These are phyloP conservation scores for Backusella tarrabulga DNA, from an alignment of 192 early-diverging fungal species.

Conservation along the genomic window DNA sequence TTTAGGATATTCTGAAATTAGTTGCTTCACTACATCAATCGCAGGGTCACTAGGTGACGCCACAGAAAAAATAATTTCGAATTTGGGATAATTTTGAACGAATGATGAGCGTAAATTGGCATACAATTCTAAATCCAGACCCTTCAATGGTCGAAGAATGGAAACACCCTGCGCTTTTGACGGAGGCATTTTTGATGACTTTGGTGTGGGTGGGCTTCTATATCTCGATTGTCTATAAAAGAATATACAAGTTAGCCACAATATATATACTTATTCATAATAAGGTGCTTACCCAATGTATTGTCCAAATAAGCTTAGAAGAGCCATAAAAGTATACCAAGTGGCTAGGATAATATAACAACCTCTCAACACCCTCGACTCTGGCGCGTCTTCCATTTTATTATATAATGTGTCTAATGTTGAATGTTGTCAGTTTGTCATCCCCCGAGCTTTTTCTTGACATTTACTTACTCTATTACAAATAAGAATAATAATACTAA, in stretches of 20 bases:
- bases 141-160: conserved; percentile 93
- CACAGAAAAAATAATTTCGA: conserved; percentile 90
- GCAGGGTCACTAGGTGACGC: conserved; percentile 82
- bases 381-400: conserved; percentile 8
- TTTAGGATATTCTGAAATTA: conserved; percentile 72
- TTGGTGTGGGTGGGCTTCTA: conserved; percentile 25
- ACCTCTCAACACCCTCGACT: background rate
- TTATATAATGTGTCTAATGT: background rate
- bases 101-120: conserved; percentile 87
- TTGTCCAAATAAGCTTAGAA: conserved; percentile 31
- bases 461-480: background rate
- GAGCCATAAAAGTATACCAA: conserved; percentile 35
- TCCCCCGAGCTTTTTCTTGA: background rate
- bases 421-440: background rate
- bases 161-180: conserved; percentile 73
- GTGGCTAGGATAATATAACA: conserved; percentile 2
- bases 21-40: conserved; percentile 64
- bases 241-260: background rate
- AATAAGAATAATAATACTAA: background rate
- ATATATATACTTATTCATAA: background rate
- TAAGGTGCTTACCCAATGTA: conserved; percentile 24
- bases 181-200: conserved; percentile 40
- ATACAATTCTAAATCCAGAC: conserved; percentile 80
- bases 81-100: conserved; percentile 80
- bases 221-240: conserved; percentile 28